A percentile compares a stretch with the other conserved stretches of the same genome.
Evolutionary conservation across 768 basidiomycete genomes (phyloP).

Genomic region (Pleurotus ostreatus): DNA sequence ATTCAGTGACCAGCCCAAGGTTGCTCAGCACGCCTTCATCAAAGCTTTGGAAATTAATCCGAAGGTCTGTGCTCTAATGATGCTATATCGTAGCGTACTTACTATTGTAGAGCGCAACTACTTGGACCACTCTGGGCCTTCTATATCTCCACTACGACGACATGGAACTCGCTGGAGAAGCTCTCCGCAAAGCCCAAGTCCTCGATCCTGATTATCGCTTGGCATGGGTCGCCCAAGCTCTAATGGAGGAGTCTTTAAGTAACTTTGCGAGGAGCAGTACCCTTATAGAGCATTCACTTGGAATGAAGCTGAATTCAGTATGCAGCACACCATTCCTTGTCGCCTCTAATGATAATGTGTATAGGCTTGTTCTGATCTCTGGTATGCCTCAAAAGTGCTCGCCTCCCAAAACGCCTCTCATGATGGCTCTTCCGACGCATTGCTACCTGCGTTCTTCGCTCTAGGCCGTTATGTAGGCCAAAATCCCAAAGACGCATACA

Average conservation of each 20-base stretch:
- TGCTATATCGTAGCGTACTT: constrained; percentile 3
- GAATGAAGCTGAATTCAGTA: constrained; percentile 55
- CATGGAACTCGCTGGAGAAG: constrained; percentile 77
- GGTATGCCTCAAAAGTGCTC: constrained; percentile 56
- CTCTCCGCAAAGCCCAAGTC: constrained; percentile 83
- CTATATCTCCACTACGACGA: constrained; percentile 81
- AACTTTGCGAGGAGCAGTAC: constrained; percentile 59
- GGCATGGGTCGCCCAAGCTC: constrained; percentile 89
- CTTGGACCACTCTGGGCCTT: constrained; percentile 88
- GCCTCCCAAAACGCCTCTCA: constrained; percentile 19
- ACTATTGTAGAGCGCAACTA: constrained; percentile 51
- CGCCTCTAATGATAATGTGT: constrained; percentile 5
- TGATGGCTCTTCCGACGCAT: constrained; percentile 31
- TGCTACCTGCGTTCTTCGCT: constrained; percentile 79
- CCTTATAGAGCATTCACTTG: constrained; percentile 71
- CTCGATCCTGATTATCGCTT: constrained; percentile 86
- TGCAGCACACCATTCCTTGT: constrained; percentile 18
- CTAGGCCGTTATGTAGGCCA: constrained; percentile 71
- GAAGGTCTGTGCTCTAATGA: constrained; percentile 48
- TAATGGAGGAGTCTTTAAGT: constrained; percentile 59
- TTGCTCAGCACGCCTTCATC: constrained; percentile 90
- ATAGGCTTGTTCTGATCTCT: constrained; percentile 80
- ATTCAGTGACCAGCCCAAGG: constrained; percentile 61
- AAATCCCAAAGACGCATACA: constrained; percentile 65
- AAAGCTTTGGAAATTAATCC: constrained; percentile 81